Percentiles rank a stretch among this genome's conserved stretches.
phyloP scores from a whole-genome alignment of 441 rosid genomes.

The Manihot esculenta region DNA sequence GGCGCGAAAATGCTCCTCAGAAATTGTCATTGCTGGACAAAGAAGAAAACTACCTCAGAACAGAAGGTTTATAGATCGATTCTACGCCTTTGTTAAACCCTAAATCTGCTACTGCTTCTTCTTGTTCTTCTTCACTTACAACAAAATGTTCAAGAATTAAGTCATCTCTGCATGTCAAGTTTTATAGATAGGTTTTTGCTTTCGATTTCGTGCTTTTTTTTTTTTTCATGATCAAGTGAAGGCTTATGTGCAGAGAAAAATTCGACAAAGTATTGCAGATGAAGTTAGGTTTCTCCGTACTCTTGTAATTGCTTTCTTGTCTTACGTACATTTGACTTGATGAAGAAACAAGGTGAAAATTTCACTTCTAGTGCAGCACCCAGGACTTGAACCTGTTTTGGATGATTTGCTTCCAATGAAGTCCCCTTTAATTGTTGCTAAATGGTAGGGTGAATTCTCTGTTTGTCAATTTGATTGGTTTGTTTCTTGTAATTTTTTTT shows the following conservation, averaged over 20 bases:
- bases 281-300: slow-evolving; percentile 45
- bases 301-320: background rate
- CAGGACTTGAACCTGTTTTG: slow-evolving; percentile 85
- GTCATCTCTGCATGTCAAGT: too few relatives aligned
- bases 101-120: too few relatives aligned
- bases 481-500: background rate
- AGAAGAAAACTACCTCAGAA: too few relatives aligned
- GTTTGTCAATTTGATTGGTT: background rate
- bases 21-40: too few relatives aligned
- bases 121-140: too few relatives aligned
- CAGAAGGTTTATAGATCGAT: too few relatives aligned
- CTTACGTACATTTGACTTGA: background rate
- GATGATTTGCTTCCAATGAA: slow-evolving; percentile 98
- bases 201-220: too few relatives aligned
- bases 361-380: slow-evolving; percentile 57
- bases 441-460: slow-evolving; percentile 55
- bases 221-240: slow-evolving; percentile 99
- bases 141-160: too few relatives aligned
- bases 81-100: too few relatives aligned
- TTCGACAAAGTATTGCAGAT: slow-evolving; percentile 93
- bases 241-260: slow-evolving; percentile 94
- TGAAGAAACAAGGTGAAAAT: too few relatives aligned
- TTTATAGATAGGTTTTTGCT: too few relatives aligned
- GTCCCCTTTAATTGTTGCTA: slow-evolving; percentile 75
- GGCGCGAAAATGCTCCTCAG: too few relatives aligned